Conservation (phyloP, 1,284 basidiomycete genomes). For the Trichosporon faecale region DNA sequence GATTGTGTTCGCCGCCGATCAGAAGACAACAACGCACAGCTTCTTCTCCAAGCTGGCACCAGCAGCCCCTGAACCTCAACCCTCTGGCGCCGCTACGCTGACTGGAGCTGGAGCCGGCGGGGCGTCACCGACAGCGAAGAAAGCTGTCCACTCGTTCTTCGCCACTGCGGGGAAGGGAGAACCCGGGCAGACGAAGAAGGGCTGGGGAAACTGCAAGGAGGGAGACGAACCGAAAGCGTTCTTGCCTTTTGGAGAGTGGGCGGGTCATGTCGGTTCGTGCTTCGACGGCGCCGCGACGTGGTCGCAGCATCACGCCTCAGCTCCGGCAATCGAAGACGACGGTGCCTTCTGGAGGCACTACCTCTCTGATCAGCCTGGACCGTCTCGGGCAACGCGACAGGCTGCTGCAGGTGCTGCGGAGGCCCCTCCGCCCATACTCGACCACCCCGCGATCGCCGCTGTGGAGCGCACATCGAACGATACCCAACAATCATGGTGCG, state of each 20-base stretch:
- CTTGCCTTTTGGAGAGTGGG: slow-evolving; percentile 34
- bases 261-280: slow-evolving; percentile 19
- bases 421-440: slow-evolving; percentile 22
- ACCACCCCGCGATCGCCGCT: slow-evolving; percentile 37
- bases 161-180: slow-evolving; percentile 8
- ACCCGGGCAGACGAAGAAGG: slow-evolving; percentile 30
- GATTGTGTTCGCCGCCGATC: slow-evolving; percentile 33
- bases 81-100: background rate
- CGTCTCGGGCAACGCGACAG: background rate
- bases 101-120: background rate
- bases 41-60: slow-evolving; percentile 32
- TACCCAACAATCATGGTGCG: slow-evolving; percentile 63
- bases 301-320: background rate
- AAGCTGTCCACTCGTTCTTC: slow-evolving; percentile 38
- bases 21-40: slow-evolving; percentile 31
- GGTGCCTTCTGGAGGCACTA: background rate
- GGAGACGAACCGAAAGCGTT: slow-evolving; percentile 36
- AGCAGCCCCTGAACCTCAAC: background rate
- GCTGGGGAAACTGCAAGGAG: slow-evolving; percentile 41
- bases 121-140: background rate
- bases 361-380: background rate
- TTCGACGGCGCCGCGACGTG: background rate
- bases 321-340: background rate
- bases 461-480: slow-evolving; percentile 15
- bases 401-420: background rate